Evolutionary conservation across 2,329 filamentous ascomycete genomes (phyloP), one percentile per base, ranked within the genome.

Genomic region (Xylaria polymorpha): DNA sequence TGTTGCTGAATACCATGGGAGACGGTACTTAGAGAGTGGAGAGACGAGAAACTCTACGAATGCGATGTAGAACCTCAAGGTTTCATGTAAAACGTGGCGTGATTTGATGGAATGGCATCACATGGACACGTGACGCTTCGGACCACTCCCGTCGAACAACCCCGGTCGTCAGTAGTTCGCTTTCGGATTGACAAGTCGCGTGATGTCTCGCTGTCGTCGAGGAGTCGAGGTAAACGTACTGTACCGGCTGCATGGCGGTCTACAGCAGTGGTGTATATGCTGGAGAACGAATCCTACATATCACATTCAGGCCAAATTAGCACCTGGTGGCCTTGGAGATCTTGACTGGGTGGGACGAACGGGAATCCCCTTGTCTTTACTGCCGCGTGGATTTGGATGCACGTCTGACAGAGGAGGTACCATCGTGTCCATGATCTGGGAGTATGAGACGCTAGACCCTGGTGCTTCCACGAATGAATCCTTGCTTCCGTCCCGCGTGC

Each of bases 311-410:
- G n/a, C 25, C 20, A 43, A 22, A 48, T 55, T 25, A 57, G 58
- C 43, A 41, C 29, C 56, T 2, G 25, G 15, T 12, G 44, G 22
- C 32, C 32, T 46, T 56, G 43, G 18, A 29, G 29, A 44, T 56
- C 25, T 63, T n/a, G 10, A 55, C 20, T 15, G 18, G 37, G 41
- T 66, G 51, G 51, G 60, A 43, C 51, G 18, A 60, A 60, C 53
- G 61, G 58, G 57, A 44, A 15, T n/a, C 2, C 50, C n/a, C 41
- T 43, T 64, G 51, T 60, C 44, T 62, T 35, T 48, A 55, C 20
- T 32, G 37, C 41, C 48, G 50, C 43, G 41, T 64, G 60, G 53
- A 56, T 22, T 20, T 43, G 25, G 53, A n/a, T 51, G 44, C 25
- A 62, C 53, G 58, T 55, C 48, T 59, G 46, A 66, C 35, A 48